Conservation (phyloP, 306 rosid species). For the Trifolium repens region DNA sequence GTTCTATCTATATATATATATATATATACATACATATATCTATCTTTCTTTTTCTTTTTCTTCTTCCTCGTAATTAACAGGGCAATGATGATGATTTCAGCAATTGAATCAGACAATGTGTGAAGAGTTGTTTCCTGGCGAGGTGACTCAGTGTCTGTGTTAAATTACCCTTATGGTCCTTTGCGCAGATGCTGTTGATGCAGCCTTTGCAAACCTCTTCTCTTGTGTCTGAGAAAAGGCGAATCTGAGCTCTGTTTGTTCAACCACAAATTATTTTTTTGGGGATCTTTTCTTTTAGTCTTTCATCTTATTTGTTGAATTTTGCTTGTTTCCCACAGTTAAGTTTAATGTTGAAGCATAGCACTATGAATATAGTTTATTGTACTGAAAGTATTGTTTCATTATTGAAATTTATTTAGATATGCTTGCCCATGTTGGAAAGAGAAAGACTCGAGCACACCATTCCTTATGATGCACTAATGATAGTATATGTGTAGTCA, state of each 20-base stretch:
- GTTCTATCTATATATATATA: too few species aligned
- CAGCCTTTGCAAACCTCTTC: conserved; percentile 23
- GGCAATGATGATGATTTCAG: conserved; percentile 42
- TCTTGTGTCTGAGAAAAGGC: conserved; percentile 13
- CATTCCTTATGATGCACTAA: background rate
- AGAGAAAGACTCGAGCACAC: background rate
- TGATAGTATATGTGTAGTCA: background rate
- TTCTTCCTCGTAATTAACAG: background rate
- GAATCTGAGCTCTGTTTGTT: background rate
- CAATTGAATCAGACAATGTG: conserved; percentile 38
- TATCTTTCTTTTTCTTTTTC: background rate
- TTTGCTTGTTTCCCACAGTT: background rate
- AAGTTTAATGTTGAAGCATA: background rate
- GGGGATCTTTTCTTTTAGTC: background rate
- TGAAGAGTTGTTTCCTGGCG: conserved; percentile 35
- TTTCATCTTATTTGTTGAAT: background rate
- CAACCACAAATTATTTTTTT: background rate
- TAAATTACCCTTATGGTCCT: conserved; percentile 9
- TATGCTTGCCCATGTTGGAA: background rate
- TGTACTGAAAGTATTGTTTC: background rate
- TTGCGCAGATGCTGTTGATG: conserved; percentile 24
- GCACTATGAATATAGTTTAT: background rate
- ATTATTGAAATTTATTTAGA: conserved; percentile 1
- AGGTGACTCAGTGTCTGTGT: conserved; percentile 30
- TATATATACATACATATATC: too few species aligned